These are phyloP conservation scores for Paramecium tetraurelia DNA, from an alignment of 73 alveolate species.

Conservation along the genomic window DNA sequence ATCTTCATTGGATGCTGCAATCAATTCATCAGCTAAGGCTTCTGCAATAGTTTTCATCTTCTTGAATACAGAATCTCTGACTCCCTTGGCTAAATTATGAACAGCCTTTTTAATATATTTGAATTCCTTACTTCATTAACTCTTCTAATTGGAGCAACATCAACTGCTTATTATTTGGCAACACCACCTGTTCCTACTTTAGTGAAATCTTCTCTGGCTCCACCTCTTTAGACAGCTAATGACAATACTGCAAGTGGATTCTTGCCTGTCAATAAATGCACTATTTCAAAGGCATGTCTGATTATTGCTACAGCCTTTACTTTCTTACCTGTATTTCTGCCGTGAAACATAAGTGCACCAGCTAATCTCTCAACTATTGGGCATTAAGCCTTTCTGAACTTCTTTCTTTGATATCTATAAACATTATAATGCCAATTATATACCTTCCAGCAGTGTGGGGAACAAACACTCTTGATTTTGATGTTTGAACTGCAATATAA, in stretches of 20 bases:
- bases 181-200: constrained; percentile 99
- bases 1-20: constrained; percentile 92
- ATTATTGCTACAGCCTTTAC: constrained; percentile 95
- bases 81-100: constrained; percentile 95
- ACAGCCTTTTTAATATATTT: constrained; percentile 69
- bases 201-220: constrained; percentile 99
- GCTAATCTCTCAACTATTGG: constrained; percentile 97
- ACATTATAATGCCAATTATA: background rate
- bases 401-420: constrained; percentile 86
- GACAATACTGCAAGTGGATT: constrained; percentile 96
- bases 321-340: constrained; percentile 99
- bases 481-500: constrained; percentile 80
- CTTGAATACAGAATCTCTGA: constrained; percentile 96
- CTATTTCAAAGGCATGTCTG: constrained; percentile 97
- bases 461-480: constrained; percentile 81
- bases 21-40: constrained; percentile 98
- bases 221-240: constrained; percentile 97
- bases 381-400: constrained; percentile 98
- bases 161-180: constrained; percentile 99
- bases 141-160: constrained; percentile 99
- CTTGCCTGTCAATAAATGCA: constrained; percentile 94
- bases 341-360: constrained; percentile 95
- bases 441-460: constrained; percentile 99
- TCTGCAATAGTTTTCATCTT: constrained; percentile 97
- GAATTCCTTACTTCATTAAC: constrained; percentile 75